Evolutionary conservation across 345 rosid genomes (phyloP).

Genomic region (Eucalyptus victrix): DNA sequence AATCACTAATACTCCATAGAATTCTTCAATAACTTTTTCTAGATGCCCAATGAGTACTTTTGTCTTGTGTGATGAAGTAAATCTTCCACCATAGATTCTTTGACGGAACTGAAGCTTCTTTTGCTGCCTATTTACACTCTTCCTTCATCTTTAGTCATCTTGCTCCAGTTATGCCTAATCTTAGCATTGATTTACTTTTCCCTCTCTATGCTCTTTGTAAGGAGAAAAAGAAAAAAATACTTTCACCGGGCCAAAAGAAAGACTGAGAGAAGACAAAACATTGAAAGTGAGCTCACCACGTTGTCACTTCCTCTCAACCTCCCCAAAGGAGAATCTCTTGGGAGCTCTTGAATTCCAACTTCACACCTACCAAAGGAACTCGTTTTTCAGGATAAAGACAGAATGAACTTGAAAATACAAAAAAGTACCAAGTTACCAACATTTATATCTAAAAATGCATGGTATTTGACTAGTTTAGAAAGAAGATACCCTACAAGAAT

Average conservation of each 20-base stretch:
- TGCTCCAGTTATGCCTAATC: neutral
- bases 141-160: neutral
- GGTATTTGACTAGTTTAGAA: neutral
- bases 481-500: neutral
- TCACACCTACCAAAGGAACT: slow-evolving; percentile 37
- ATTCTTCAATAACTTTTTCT: neutral
- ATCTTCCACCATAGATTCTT: neutral
- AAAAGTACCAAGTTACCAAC: neutral
- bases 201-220: neutral
- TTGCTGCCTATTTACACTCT: neutral
- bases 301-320: slow-evolving; percentile 93
- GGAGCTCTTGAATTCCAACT: slow-evolving; percentile 88
- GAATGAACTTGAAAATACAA: neutral
- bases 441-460: neutral
- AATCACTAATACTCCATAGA: neutral
- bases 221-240: neutral
- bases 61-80: neutral
- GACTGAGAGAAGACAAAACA: neutral
- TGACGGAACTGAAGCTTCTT: neutral
- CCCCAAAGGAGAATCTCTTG: slow-evolving; percentile 73
- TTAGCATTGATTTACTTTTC: neutral
- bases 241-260: neutral
- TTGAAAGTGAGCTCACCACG: slow-evolving; percentile 36
- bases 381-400: neutral
- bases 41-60: neutral